These are phyloP conservation scores for Pseudogymnoascus sp. DNA, from an alignment of 2,329 filamentous ascomycete genomes.

Conservation along the genomic window DNA sequence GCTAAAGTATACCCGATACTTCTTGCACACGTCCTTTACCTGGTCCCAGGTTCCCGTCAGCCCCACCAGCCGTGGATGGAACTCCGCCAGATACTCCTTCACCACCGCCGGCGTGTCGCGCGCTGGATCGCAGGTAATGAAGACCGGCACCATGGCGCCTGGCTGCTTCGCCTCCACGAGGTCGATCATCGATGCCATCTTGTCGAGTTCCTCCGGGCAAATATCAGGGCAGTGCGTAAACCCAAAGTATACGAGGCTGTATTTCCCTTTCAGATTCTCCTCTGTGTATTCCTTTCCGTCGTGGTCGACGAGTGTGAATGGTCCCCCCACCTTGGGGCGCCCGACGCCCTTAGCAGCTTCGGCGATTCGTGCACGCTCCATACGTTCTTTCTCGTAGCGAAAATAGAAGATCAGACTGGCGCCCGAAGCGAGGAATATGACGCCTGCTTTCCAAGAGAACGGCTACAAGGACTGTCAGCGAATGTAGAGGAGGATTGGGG, in stretches of 20 bases:
- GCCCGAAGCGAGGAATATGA: conserved; percentile 76
- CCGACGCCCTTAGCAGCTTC: conserved; percentile 91
- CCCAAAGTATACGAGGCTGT: conserved; percentile 88
- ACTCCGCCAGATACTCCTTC: conserved; percentile 80
- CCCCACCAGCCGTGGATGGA: conserved; percentile 78
- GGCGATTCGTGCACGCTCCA: conserved; percentile 80
- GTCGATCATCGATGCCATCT: conserved; percentile 96
- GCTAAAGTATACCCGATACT: conserved; percentile 94
- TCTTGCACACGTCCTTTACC: conserved; percentile 90
- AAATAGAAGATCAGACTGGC: conserved; percentile 81
- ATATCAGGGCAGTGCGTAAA: conserved; percentile 98
- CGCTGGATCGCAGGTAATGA: conserved; percentile 91
- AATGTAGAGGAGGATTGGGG: neutral
- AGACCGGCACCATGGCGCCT: conserved; percentile 49
- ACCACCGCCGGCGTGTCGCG: conserved; percentile 81
- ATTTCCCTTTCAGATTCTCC: conserved; percentile 77
- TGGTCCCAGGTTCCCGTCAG: conserved; percentile 90
- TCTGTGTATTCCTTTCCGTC: conserved; percentile 70
- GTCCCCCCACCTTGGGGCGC: conserved; percentile 83
- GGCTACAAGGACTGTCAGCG: conserved; percentile 43
- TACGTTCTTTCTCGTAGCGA: conserved; percentile 81
- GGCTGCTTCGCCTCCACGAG: conserved; percentile 42
- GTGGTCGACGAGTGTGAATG: conserved; percentile 75
- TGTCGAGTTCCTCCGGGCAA: conserved; percentile 97
- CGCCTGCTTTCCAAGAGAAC: conserved; percentile 85